Evolutionary conservation across 106 monocot genomes (phyloP).

Genomic region (Platanthera guangdongensis): DNA sequence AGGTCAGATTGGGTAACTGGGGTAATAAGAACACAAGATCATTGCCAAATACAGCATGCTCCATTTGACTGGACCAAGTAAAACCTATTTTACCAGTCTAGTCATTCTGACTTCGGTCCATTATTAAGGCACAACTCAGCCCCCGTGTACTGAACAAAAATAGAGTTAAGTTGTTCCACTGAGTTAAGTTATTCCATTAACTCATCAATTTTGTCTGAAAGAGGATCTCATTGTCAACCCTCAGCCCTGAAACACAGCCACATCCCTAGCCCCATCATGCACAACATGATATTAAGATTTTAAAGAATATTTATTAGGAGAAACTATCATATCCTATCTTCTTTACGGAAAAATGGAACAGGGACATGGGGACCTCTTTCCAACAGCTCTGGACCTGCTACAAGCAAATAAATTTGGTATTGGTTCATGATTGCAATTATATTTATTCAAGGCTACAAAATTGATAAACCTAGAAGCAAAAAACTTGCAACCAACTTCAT

Average conservation of each 20-base stretch:
- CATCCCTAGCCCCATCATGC: slow-evolving; percentile 86
- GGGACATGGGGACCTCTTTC: slow-evolving; percentile 82
- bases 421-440: slow-evolving; percentile 9
- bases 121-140: too few relatives aligned
- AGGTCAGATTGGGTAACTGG: background rate
- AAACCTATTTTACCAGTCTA: too few relatives aligned
- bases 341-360: slow-evolving; percentile 47
- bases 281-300: slow-evolving; percentile 31
- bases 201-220: too few relatives aligned
- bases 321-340: slow-evolving; percentile 22
- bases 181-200: too few relatives aligned
- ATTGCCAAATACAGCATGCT: background rate
- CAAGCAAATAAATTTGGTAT: slow-evolving; percentile 45
- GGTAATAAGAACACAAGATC: background rate
- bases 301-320: slow-evolving; percentile 18
- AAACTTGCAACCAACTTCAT: background rate
- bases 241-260: slow-evolving; percentile 89
- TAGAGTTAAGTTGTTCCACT: too few relatives aligned
- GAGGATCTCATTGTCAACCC: slow-evolving; percentile 52
- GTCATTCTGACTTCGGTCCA: too few relatives aligned
- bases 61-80: too few relatives aligned
- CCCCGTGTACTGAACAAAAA: too few relatives aligned
- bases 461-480: background rate
- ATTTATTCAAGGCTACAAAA: background rate
- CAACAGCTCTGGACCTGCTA: slow-evolving; percentile 79